A percentile compares a stretch with the other conserved stretches of the same genome.
Evolutionary conservation across 805 yeast species (phyloP).

Genomic region (Myxozyma lipomycoides): DNA sequence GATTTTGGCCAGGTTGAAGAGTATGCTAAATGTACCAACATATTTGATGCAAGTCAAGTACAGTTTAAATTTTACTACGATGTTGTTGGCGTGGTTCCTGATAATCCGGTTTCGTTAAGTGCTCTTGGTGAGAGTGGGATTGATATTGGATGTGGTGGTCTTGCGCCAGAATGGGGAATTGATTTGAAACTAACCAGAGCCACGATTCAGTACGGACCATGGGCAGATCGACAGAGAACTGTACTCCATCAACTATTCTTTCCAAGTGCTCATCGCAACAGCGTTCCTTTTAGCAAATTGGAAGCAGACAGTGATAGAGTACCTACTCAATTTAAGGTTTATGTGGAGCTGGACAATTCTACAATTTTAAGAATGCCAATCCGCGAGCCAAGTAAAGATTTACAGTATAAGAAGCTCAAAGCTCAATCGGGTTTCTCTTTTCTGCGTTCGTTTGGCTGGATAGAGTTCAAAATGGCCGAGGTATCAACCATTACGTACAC

Average conservation of each 20-base stretch:
- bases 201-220: conserved; percentile 83
- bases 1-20: conserved; percentile 48
- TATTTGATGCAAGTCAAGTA: conserved; percentile 58
- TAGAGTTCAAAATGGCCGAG: conserved; percentile 61
- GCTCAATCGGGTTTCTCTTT: conserved; percentile 37
- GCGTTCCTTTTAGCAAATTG: conserved; percentile 43
- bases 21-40: conserved; percentile 73
- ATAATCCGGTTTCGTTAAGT: conserved; percentile 34
- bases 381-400: conserved; percentile 78
- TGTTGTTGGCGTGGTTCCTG: conserved; percentile 60
- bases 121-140: conserved; percentile 16
- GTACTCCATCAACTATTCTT: conserved; percentile 61
- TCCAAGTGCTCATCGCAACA: conserved; percentile 63
- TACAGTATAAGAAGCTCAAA: conserved; percentile 37
- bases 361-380: conserved; percentile 71
- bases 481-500: conserved; percentile 49
- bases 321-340: conserved; percentile 53
- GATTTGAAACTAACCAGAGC: conserved; percentile 57
- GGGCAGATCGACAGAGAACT: conserved; percentile 85
- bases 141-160: conserved; percentile 57
- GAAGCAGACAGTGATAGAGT: conserved; percentile 52
- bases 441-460: conserved; percentile 83
- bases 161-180: conserved; percentile 57
- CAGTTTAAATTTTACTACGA: conserved; percentile 66
- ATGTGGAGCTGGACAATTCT: conserved; percentile 60